phyloP scores from a whole-genome alignment of 192 early-diverging fungal species.

The Linderina pennispora region DNA sequence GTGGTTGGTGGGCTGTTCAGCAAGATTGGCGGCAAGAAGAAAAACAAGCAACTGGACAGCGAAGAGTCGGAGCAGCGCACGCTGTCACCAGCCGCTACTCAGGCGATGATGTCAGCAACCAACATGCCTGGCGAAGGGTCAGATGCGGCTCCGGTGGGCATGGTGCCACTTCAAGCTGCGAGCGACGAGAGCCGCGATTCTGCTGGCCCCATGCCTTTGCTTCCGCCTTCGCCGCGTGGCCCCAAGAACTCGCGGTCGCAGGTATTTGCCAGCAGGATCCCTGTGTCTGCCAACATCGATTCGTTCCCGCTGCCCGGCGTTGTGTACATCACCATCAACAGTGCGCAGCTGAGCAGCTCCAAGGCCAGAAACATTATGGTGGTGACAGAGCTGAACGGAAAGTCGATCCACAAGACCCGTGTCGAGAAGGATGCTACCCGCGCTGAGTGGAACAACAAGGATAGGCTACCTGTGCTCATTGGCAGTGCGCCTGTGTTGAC shows the following conservation, averaged over 20 bases:
- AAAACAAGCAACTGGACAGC: constrained; percentile 1
- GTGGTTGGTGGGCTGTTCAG: constrained; percentile 36
- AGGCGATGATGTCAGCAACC: constrained; percentile 19
- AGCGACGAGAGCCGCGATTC: background rate
- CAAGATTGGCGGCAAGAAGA: constrained; percentile 36
- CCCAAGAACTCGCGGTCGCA: background rate
- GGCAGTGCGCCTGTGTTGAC: constrained; percentile 23
- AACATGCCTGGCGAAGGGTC: constrained; percentile 25
- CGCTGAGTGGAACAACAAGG: constrained; percentile 20
- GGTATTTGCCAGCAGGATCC: constrained; percentile 4
- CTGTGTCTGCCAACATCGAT: constrained; percentile 22
- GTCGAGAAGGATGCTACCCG: constrained; percentile 31
- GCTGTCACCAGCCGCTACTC: constrained; percentile 19
- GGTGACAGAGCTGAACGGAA: constrained; percentile 31
- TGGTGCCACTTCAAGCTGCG: background rate
- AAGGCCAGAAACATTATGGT: constrained; percentile 26
- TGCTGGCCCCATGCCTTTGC: too few species aligned
- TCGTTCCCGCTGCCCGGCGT: constrained; percentile 24
- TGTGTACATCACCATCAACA: constrained; percentile 19
- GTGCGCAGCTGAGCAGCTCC: background rate
- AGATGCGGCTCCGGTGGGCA: constrained; percentile 3
- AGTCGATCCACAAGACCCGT: constrained; percentile 40
- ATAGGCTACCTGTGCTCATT: constrained; percentile 33
- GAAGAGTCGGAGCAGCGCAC: constrained; percentile 3
- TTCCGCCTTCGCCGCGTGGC: too few species aligned